Evolutionary conservation across 805 yeast species (phyloP), one percentile per base, ranked within the genome.

Genomic region (Suhomyces prunicola): DNA sequence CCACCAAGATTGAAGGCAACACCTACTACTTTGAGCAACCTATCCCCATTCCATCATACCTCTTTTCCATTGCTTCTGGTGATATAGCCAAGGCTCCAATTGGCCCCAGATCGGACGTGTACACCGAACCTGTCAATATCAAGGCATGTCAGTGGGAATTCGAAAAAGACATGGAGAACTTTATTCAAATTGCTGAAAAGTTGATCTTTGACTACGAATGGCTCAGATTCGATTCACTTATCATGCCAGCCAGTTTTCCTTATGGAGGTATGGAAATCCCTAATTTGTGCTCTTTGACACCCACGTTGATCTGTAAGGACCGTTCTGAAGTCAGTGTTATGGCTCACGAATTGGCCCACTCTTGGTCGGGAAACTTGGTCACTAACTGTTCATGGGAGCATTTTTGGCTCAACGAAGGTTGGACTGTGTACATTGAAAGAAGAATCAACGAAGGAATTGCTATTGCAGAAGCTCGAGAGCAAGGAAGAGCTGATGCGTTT

Each of bases 181-280:
- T 68, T 54, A 59, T 70, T 48, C 60, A 66, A 54, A 64, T 69
- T 41, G 73, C 73, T n/a, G 74, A 70, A 54, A 54, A 59, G 17
- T 61, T 69, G 57, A 59, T 68, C 6, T 70, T 69, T 54, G 62
- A 60, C 29, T 70, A 70, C 58, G 73, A 70, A 57, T 70, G 74
- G 74, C 50, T 57, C 6, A 55, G 64, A 31, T 70, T 66, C 52
- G 71, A 70, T 57, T 67, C 71, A n/a, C 60, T 70, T 53, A 65
- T 70, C n/a, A 54, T 70, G 19, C 74, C 74, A 0, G 42, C 56
- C 36, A 60, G 67, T 41, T 70, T 69, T 54, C 74, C 74, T 4
- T 70, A 69, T 51, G 74, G 74, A 17, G 74, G 73, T n/a, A 70
- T 70, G 74, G 74, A 70, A 47, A 70, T 66, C 52, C 74, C 74